These are phyloP conservation scores for Pestalotiopsis sp. DNA, from an alignment of 2,329 filamentous ascomycete species.

Conservation along the genomic window DNA sequence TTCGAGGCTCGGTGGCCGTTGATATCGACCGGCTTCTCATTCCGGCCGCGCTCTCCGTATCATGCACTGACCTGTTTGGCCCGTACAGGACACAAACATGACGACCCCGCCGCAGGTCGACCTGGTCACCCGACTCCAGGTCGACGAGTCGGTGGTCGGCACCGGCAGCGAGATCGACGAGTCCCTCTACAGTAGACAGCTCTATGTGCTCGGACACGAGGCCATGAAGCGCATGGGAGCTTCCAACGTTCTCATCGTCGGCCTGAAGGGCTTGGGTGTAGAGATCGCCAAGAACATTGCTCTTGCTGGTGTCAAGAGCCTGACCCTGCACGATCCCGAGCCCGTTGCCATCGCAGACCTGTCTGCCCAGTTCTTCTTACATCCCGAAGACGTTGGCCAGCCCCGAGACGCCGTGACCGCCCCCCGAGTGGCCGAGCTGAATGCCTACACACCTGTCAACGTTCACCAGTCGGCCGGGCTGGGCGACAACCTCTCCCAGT, in stretches of 20 bases:
- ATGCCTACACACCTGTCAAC: slow-evolving; percentile 90
- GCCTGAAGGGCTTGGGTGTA: slow-evolving; percentile 90
- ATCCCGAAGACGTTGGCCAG: slow-evolving; percentile 85
- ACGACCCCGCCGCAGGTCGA: slow-evolving; percentile 54
- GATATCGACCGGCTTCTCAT: not conserved
- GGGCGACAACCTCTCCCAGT: slow-evolving; percentile 74
- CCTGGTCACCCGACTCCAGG: slow-evolving; percentile 67
- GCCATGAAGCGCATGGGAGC: slow-evolving; percentile 99
- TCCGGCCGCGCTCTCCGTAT: not conserved
- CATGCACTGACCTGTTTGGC: slow-evolving; percentile 19
- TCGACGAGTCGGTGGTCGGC: slow-evolving; percentile 61
- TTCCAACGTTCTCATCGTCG: slow-evolving; percentile 90
- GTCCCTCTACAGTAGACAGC: slow-evolving; percentile 74
- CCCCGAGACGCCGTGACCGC: slow-evolving; percentile 85
- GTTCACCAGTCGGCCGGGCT: slow-evolving; percentile 71
- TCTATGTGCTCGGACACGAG: slow-evolving; percentile 72
- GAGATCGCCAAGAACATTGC: slow-evolving; percentile 99
- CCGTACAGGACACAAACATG: slow-evolving; percentile 52
- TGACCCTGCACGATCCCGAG: slow-evolving; percentile 89
- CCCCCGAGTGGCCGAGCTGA: slow-evolving; percentile 89
- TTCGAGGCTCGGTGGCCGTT: not conserved
- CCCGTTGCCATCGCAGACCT: slow-evolving; percentile 85
- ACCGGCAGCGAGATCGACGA: slow-evolving; percentile 66
- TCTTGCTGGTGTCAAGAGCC: slow-evolving; percentile 94
- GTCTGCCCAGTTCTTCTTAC: slow-evolving; percentile 97